These are phyloP conservation scores for Cynanchum wilfordii DNA, from an alignment of 257 asterid genomes.

Conservation along the genomic window DNA sequence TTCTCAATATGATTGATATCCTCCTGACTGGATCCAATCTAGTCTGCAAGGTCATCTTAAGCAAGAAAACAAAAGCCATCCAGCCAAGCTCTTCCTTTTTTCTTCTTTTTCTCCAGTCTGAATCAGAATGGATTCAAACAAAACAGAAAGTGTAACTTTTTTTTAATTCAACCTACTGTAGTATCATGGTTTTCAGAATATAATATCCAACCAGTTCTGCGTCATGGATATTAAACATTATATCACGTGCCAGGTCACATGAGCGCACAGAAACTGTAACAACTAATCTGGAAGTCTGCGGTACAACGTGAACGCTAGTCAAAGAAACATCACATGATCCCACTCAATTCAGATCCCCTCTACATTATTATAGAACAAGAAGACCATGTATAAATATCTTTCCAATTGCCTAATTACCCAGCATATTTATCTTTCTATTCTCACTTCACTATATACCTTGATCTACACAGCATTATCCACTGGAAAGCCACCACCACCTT, in stretches of 20 bases:
- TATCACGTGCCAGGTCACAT: slow-evolving; percentile 28
- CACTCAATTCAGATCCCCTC: slow-evolving; percentile 15
- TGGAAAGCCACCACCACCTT: no score
- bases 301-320: slow-evolving; percentile 12
- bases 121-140: not conserved
- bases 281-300: not conserved
- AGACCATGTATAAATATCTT: slow-evolving; percentile 9
- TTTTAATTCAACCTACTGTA: not conserved
- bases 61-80: slow-evolving; percentile 1
- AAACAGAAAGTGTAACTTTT: not conserved
- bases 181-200: slow-evolving; percentile 1
- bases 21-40: not conserved
- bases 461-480: not conserved
- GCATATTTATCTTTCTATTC: not conserved
- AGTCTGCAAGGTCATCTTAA: not conserved
- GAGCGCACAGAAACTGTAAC: slow-evolving; percentile 18
- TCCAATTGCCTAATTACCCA: not conserved
- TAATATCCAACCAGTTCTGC: not conserved
- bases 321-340: slow-evolving; percentile 39
- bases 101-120: not conserved
- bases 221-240: not conserved
- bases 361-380: not conserved
- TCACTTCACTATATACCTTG: not conserved
- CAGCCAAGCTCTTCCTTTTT: slow-evolving; percentile 1
- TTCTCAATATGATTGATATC: not conserved